A percentile compares a stretch with the other conserved stretches of the same genome.
phyloP scores from a whole-genome alignment of 2,329 filamentous ascomycete genomes.

The Microsporum canis region DNA sequence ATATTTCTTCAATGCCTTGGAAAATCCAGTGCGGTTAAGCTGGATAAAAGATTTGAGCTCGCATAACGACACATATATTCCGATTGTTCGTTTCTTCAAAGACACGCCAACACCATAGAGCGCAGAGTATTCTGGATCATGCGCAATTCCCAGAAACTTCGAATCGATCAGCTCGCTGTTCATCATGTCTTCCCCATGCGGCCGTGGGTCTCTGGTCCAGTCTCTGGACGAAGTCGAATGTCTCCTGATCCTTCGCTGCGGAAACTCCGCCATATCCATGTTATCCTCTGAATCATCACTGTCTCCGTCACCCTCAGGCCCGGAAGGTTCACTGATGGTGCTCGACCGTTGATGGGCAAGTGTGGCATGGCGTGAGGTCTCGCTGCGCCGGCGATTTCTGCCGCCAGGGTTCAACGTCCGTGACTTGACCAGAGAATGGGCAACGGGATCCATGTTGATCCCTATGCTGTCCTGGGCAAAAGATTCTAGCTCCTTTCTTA shows the following conservation, averaged over 20 bases:
- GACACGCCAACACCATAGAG: slow-evolving; percentile 64
- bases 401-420: slow-evolving; percentile 32
- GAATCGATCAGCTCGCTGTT: slow-evolving; percentile 29
- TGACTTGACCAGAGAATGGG: slow-evolving; percentile 33
- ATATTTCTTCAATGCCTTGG: slow-evolving; percentile 95
- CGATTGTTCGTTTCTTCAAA: slow-evolving; percentile 81
- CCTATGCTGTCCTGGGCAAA: slow-evolving; percentile 50
- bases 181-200: slow-evolving; percentile 20
- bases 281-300: slow-evolving; percentile 53
- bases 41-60: slow-evolving; percentile 94
- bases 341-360: slow-evolving; percentile 21
- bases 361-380: slow-evolving; percentile 28
- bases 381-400: slow-evolving; percentile 39
- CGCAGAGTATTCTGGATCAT: slow-evolving; percentile 54
- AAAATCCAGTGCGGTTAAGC: slow-evolving; percentile 91
- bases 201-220: slow-evolving; percentile 19
- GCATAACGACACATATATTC: slow-evolving; percentile 81
- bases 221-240: slow-evolving; percentile 26
- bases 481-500: slow-evolving; percentile 61
- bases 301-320: slow-evolving; percentile 40
- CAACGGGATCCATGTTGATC: slow-evolving; percentile 34
- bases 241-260: slow-evolving; percentile 23
- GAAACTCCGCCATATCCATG: slow-evolving; percentile 42
- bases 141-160: slow-evolving; percentile 50
- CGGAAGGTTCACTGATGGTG: slow-evolving; percentile 37